phyloP scores from a whole-genome alignment of 257 asterid species.

The Solanum clarkiae region DNA sequence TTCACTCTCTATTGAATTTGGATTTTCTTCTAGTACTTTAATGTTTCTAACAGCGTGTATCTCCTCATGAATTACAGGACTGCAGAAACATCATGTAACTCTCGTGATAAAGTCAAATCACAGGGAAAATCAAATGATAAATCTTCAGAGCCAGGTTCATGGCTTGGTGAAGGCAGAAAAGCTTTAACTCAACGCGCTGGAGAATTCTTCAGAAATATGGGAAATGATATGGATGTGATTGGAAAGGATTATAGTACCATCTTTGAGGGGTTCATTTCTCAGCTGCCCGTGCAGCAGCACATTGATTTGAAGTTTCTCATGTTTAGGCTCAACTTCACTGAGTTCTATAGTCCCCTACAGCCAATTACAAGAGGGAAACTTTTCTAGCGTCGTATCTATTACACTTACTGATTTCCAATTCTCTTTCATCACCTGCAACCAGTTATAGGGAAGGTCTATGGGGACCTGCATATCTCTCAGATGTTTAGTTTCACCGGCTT shows the following conservation, averaged over 20 bases:
- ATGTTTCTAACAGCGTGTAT: slow-evolving; percentile 4
- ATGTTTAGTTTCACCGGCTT: background rate
- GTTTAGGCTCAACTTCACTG: slow-evolving; percentile 91
- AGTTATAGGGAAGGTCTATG: background rate
- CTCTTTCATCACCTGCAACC: background rate
- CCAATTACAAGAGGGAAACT: slow-evolving; percentile 39
- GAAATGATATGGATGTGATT: slow-evolving; percentile 68
- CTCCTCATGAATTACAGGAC: slow-evolving; percentile 33
- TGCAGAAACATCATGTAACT: slow-evolving; percentile 26
- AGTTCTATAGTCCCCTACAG: slow-evolving; percentile 64
- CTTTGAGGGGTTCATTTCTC: slow-evolving; percentile 82
- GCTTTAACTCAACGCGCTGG: slow-evolving; percentile 75
- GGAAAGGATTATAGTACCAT: slow-evolving; percentile 73
- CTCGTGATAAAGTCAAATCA: slow-evolving; percentile 40
- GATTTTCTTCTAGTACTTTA: background rate
- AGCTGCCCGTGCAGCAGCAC: slow-evolving; percentile 79
- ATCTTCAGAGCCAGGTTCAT: slow-evolving; percentile 51
- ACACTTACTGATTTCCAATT: background rate
- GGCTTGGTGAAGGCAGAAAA: slow-evolving; percentile 96
- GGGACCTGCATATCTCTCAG: background rate
- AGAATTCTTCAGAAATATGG: slow-evolving; percentile 64
- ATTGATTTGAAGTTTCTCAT: slow-evolving; percentile 85
- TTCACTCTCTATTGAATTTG: background rate
- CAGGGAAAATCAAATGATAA: slow-evolving; percentile 37
- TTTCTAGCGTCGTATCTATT: background rate